Base-by-base conservation (phyloP, 2,329 filamentous ascomycete genomes). In the Alternaria consortialis region DNA sequence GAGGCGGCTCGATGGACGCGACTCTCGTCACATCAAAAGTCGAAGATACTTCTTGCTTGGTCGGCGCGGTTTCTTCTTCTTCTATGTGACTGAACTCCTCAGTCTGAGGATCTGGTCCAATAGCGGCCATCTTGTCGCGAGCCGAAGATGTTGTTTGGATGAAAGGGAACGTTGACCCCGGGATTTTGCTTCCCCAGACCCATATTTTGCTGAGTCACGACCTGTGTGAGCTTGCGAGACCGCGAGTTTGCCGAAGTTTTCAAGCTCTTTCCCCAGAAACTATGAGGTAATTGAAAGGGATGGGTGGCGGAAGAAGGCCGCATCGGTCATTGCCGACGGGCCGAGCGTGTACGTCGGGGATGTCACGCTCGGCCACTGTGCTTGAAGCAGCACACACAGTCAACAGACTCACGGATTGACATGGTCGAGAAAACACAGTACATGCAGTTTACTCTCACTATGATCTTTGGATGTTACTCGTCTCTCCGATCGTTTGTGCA, bases 361-460 rank as follows among this genome's bases (percentile, higher is more conserved):
- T 31, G 31, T 17, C 31, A 36, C 17, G 46, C 46, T 36, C 31
- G 36, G 31, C 31, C 31, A 48, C 20, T 48, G 42, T 17, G 42
- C 42, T 29, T 44, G 42, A 27, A 44, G 42, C 42, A 27, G 15
- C 42, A 15, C 42, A 27, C 23, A 43, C 23, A 20, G 20, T 20
- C 20, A 20, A 23, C 17, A 43, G 40, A 23, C 40, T 43, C 40
- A 13, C 40, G 40, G 20, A 43, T 43, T 20, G 23, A 25, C 40
- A 20, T 15, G 25, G 23, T 23, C 15, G 23, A 44, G 23, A 75
- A 74, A 57, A 47, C 64, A 20, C 20, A 54, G 0, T 80, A 79
- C 50, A 42, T 80, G 27, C 46, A 46, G 3, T 78, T 78, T 40
- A 23, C 11, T 8, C 27, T 29, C 27, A 3, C 27, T 8, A 29